These are phyloP conservation scores for Catunica adiposa DNA, from an alignment of 2,329 filamentous ascomycete genomes.

Conservation along the genomic window DNA sequence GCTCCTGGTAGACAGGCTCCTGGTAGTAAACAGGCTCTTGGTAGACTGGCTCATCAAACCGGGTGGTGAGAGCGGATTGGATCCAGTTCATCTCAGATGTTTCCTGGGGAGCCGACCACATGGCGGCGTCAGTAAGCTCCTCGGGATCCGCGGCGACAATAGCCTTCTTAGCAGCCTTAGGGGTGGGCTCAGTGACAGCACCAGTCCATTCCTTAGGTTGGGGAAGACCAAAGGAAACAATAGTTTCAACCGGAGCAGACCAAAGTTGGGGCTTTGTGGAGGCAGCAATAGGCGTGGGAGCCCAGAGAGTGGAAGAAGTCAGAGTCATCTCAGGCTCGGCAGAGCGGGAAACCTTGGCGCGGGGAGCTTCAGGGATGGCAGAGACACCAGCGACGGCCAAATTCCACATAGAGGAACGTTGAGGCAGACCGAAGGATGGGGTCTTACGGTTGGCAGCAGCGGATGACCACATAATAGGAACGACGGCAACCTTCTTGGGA, in stretches of 20 bases:
- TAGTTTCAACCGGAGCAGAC: not conserved
- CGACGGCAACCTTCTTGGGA: not conserved
- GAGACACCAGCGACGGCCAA: not conserved
- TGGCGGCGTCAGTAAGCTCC: conserved; percentile 16
- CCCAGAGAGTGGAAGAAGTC: conserved; percentile 9
- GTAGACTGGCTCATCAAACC: conserved; percentile 1
- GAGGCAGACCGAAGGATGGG: conserved; percentile 7
- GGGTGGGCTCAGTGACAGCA: not conserved
- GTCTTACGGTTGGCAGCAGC: not conserved
- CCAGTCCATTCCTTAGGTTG: conserved; percentile 18
- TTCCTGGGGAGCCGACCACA: conserved; percentile 20
- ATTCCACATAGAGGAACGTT: conserved; percentile 12
- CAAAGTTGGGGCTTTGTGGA: conserved; percentile 6
- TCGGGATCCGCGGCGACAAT: not conserved
- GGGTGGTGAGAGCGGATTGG: conserved; percentile 1
- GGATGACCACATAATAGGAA: not conserved
- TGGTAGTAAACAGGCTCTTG: conserved; percentile 3
- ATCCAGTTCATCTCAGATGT: conserved; percentile 17
- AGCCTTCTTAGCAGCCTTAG: not conserved
- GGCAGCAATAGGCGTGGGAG: not conserved
- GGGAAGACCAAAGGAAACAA: conserved; percentile 17
- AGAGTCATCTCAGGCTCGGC: conserved; percentile 5
- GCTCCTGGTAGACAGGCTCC: conserved; percentile 1
- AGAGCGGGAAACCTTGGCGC: conserved; percentile 6
- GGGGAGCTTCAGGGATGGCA: not conserved